A percentile compares a stretch with the other conserved stretches of the same genome.
Conservation (phyloP, 257 asterid genomes). For the Rhazya stricta region DNA sequence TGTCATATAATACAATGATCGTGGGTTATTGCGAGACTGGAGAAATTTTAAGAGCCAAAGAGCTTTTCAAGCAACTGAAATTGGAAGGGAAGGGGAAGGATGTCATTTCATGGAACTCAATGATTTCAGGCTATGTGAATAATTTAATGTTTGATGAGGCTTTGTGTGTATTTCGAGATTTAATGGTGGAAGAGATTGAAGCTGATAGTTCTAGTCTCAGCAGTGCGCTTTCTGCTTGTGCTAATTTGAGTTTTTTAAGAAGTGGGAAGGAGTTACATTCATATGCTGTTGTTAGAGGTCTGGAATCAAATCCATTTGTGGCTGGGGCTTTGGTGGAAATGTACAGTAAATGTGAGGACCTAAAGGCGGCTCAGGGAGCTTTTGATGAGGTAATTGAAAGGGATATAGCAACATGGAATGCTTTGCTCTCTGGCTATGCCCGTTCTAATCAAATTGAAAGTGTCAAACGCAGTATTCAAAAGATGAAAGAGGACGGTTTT, state of each 20-base stretch:
- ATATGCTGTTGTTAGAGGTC: slow-evolving; percentile 49
- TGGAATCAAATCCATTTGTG: slow-evolving; percentile 47
- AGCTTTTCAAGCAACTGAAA: slow-evolving; percentile 58
- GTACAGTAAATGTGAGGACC: slow-evolving; percentile 56
- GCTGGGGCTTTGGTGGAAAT: slow-evolving; percentile 74
- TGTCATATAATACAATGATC: slow-evolving; percentile 70
- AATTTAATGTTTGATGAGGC: slow-evolving; percentile 53
- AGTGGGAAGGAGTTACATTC: slow-evolving; percentile 59
- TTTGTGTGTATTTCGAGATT: slow-evolving; percentile 32
- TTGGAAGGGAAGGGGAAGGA: slow-evolving; percentile 39
- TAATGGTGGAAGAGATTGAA: slow-evolving; percentile 35
- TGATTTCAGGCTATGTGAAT: slow-evolving; percentile 73
- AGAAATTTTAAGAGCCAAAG: slow-evolving; percentile 46
- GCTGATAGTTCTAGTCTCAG: slow-evolving; percentile 70
- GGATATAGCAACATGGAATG: slow-evolving; percentile 63
- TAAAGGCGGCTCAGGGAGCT: slow-evolving; percentile 53
- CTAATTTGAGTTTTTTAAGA: slow-evolving; percentile 34
- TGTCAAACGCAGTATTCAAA: slow-evolving; percentile 30
- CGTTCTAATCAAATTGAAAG: slow-evolving; percentile 29
- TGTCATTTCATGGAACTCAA: slow-evolving; percentile 70
- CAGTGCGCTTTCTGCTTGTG: slow-evolving; percentile 55
- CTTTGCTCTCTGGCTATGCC: slow-evolving; percentile 62
- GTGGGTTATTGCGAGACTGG: slow-evolving; percentile 64
- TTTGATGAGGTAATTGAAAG: slow-evolving; percentile 39
- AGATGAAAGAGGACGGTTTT: slow-evolving; percentile 60